Evolutionary conservation across 495 filamentous ascomycete genomes (phyloP), one percentile per base, ranked within the genome.

Genomic region (Xylona heveae): DNA sequence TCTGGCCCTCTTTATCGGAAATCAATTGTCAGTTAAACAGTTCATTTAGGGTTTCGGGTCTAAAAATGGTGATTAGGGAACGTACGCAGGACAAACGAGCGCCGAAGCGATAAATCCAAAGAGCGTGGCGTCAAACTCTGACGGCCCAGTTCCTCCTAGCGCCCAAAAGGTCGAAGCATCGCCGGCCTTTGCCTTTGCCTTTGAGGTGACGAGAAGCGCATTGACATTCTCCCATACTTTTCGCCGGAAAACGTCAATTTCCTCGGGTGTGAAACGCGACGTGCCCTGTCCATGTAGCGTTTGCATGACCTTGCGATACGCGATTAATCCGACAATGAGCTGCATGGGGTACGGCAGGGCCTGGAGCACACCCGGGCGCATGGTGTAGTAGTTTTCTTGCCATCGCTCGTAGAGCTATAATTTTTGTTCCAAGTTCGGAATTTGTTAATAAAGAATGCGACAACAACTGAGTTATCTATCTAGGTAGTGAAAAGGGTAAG

Each of bases 301-400:
- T 15, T 45, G 28, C 2, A 39, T 40, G 4, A 34, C 48, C 3
- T 43, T 52, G 20, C 64, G 57, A 40, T 67, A 64, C n/a, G 49
- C 38, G 0, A 72, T 23, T 2, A 49, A 39, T 1, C 70, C 71
- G n/a, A 74, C 45, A 5, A 72, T 1, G 0, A 66, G 28, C n/a
- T 55, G 59, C 4, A 68, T 12, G 0, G 57, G 60, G 41, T 59
- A 72, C 0, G 66, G 57, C 1, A 71, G 15, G 0, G 53, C 19
- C 14, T 33, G 48, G 10, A 75, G 51, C 1, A 60, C 47, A 19
- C 62, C 45, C 22, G 57, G 55, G 19, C 70, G 62, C 67, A 70
- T 69, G 5, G 50, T 44, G 46, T 71, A 65, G 54, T 66, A 74
- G 43, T 76, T 74, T 27, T 65, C 43, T 3, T 55, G 37, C 69